Evolutionary conservation across 345 rosid species (phyloP).

Genomic region (Schrenkiella parvula): DNA sequence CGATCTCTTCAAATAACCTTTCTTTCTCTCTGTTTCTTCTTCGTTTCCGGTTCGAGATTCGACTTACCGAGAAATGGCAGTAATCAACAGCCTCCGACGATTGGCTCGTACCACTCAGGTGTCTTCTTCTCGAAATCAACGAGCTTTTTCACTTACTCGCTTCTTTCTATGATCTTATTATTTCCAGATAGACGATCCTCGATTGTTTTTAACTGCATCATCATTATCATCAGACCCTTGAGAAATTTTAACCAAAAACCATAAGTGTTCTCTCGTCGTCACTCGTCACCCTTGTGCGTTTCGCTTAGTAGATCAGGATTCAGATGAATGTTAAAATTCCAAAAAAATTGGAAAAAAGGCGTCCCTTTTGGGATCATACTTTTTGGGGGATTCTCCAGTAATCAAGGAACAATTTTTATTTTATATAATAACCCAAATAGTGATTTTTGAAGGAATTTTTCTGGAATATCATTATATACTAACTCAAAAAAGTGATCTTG

Average conservation of each 20-base stretch:
- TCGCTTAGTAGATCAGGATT: slow-evolving; percentile 6
- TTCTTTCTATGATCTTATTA: neutral
- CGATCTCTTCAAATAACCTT: too few species aligned
- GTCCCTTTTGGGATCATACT: neutral
- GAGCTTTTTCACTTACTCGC: neutral
- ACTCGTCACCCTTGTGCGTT: neutral
- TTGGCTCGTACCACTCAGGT: slow-evolving; percentile 33
- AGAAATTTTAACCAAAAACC: neutral
- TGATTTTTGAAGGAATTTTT: neutral
- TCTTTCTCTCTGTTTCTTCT: slow-evolving; percentile 1
- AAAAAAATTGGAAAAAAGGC: neutral
- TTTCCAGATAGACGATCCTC: neutral
- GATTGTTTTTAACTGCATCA: neutral
- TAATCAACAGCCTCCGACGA: slow-evolving; percentile 27
- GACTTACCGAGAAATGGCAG: slow-evolving; percentile 4
- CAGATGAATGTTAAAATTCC: neutral
- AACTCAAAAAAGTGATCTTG: neutral
- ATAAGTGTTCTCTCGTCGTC: neutral
- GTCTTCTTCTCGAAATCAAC: neutral
- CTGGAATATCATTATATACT: neutral
- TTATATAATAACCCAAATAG: neutral
- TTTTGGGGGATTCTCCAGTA: slow-evolving; percentile 13
- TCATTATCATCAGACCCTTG: neutral
- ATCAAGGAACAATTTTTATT: neutral
- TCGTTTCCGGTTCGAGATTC: neutral